Percentiles rank a stretch among this genome's conserved stretches.
phyloP scores from a whole-genome alignment of 768 basidiomycete species.

The Trametes sanguinea region DNA sequence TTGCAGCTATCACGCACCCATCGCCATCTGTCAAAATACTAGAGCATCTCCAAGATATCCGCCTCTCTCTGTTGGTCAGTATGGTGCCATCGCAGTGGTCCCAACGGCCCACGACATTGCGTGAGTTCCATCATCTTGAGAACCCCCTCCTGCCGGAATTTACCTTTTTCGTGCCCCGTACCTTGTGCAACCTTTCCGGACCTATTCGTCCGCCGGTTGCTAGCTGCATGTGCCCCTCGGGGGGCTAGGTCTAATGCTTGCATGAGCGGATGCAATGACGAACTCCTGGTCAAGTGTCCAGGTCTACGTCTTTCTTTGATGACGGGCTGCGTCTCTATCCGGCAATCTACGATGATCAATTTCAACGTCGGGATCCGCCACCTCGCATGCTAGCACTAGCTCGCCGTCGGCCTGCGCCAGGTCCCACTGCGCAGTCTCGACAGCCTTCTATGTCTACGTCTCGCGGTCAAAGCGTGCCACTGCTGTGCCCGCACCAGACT shows the following conservation, averaged over 20 bases:
- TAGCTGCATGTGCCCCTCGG: not conserved
- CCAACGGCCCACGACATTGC: not conserved
- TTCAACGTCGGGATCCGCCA: slow-evolving; percentile 10
- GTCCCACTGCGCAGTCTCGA: slow-evolving; percentile 2
- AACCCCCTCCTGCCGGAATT: slow-evolving; percentile 3
- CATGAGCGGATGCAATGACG: slow-evolving; percentile 10
- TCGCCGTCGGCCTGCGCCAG: slow-evolving; percentile 4
- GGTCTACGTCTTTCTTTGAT: slow-evolving; percentile 4
- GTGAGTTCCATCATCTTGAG: slow-evolving; percentile 15
- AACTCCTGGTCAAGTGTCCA: not conserved
- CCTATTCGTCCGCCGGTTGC: slow-evolving; percentile 2
- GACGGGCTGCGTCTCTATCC: not conserved
- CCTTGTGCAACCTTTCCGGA: slow-evolving; percentile 4
- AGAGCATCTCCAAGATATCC: slow-evolving; percentile 7
- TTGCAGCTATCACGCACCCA: slow-evolving; percentile 10
- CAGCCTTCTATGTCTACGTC: slow-evolving; percentile 9
- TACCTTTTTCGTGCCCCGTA: not conserved
- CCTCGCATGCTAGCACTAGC: slow-evolving; percentile 4
- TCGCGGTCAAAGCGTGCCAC: slow-evolving; percentile 4
- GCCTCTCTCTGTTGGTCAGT: not conserved
- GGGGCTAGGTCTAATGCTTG: not conserved
- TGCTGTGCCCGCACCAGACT: slow-evolving; percentile 14
- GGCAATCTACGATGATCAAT: slow-evolving; percentile 17
- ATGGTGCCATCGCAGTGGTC: slow-evolving; percentile 10
- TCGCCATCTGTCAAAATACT: slow-evolving; percentile 25